Percentiles rank a stretch among this genome's conserved stretches.
These are phyloP conservation scores for Rosa lucieae DNA, from an alignment of 306 rosid species.

Conservation along the genomic window DNA sequence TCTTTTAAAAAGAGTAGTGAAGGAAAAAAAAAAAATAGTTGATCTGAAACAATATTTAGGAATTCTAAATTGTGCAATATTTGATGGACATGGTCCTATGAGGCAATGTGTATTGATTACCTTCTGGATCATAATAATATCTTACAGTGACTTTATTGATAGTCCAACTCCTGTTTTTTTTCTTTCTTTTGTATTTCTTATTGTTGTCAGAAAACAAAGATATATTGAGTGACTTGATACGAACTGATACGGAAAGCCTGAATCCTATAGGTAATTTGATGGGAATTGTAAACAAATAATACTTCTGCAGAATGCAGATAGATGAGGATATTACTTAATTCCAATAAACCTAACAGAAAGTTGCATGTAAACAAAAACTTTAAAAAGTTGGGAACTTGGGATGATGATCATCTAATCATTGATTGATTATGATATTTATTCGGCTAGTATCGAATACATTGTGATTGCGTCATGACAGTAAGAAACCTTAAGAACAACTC, in stretches of 20 bases:
- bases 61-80: not conserved
- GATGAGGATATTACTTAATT: not conserved
- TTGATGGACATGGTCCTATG: no score
- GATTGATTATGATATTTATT: not conserved
- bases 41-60: not conserved
- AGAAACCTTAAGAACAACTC: not conserved
- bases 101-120: not conserved
- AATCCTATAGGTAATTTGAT: not conserved
- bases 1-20: not conserved
- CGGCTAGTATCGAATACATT: not conserved
- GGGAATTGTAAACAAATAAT: no score
- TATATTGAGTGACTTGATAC: not conserved
- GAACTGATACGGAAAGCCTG: not conserved
- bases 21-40: not conserved
- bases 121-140: not conserved
- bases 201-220: not conserved
- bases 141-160: not conserved
- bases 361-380: not conserved
- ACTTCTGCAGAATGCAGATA: no score
- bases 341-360: no score
- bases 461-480: not conserved
- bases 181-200: not conserved
- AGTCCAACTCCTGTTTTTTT: not conserved
- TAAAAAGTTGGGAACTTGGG: not conserved
- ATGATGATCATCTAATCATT: not conserved